Conservation (phyloP, 2,329 filamentous ascomycete genomes). For the Amauroascus niger region DNA sequence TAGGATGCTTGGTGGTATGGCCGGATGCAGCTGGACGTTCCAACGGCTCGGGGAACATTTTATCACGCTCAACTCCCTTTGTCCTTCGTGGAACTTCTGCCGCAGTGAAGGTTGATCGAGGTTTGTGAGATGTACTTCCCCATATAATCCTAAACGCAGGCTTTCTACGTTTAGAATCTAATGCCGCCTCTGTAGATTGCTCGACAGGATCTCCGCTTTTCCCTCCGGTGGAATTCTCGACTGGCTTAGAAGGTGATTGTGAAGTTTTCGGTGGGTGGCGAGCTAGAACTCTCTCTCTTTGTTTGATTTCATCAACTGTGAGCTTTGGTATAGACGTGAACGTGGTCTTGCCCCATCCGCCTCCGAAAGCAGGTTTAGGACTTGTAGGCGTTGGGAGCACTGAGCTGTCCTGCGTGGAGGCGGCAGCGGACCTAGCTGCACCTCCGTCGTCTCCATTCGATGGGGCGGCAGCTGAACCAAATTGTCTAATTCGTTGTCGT, state of each 20-base stretch:
- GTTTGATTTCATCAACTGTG: constrained; percentile 18
- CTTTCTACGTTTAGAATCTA: neutral
- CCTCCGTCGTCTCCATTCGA: neutral
- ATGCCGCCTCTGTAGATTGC: neutral
- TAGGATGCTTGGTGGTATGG: neutral
- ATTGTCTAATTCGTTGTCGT: neutral
- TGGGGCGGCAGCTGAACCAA: neutral
- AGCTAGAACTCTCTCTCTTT: constrained; percentile 9
- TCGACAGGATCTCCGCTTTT: neutral
- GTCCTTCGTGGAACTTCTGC: neutral
- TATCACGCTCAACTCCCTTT: neutral
- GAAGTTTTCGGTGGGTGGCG: neutral
- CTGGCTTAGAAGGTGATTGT: neutral
- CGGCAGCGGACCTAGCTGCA: neutral
- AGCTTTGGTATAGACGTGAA: constrained; percentile 8
- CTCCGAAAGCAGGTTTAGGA: neutral
- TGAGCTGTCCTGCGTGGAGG: neutral
- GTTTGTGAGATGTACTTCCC: neutral
- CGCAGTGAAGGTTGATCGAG: neutral
- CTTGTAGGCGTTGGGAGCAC: neutral
- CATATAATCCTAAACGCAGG: neutral
- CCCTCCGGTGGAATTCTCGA: neutral
- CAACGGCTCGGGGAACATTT: neutral
- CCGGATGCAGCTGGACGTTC: neutral
- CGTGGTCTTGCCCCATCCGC: constrained; percentile 8